phyloP scores from a whole-genome alignment of 306 rosid species.

The Castanea crenata region DNA sequence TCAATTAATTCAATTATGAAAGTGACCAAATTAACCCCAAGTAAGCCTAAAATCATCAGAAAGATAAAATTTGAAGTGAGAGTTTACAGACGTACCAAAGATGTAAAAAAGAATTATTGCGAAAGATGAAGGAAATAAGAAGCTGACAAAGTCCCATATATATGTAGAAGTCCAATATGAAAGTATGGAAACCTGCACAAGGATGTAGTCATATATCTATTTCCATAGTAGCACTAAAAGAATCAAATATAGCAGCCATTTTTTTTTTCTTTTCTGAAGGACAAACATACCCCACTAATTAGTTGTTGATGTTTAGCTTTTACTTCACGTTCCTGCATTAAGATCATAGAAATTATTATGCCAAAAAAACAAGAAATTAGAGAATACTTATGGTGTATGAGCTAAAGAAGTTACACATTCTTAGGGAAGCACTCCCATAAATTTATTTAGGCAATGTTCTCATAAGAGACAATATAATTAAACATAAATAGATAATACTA shows the following conservation, averaged over 20 bases:
- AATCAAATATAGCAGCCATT: conserved; percentile 2
- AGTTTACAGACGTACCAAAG: conserved; percentile 56
- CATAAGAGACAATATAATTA: not conserved
- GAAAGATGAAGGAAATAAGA: conserved; percentile 77
- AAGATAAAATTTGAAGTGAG: not conserved
- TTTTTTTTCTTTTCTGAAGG: not conserved
- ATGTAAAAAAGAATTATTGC: conserved; percentile 74
- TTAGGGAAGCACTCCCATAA: not conserved
- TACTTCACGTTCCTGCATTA: conserved; percentile 94
- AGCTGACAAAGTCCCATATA: conserved; percentile 93
- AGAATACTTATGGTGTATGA: conserved; percentile 1
- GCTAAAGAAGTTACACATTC: not conserved
- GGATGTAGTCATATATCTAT: conserved; percentile 26
- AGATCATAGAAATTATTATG: conserved; percentile 22
- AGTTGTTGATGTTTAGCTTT: conserved; percentile 95
- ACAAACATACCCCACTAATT: conserved; percentile 82
- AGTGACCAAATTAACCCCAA: conserved; percentile 8
- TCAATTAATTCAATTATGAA: not conserved
- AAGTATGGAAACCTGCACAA: conserved; percentile 70
- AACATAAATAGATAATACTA: not conserved
- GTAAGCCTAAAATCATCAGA: conserved; percentile 1
- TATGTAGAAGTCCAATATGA: conserved; percentile 89
- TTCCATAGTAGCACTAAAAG: conserved; percentile 3
- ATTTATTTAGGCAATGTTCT: not conserved
- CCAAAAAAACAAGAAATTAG: conserved; percentile 13